phyloP scores from a whole-genome alignment of 2,329 filamentous ascomycete species.

The Diplodia seriata region DNA sequence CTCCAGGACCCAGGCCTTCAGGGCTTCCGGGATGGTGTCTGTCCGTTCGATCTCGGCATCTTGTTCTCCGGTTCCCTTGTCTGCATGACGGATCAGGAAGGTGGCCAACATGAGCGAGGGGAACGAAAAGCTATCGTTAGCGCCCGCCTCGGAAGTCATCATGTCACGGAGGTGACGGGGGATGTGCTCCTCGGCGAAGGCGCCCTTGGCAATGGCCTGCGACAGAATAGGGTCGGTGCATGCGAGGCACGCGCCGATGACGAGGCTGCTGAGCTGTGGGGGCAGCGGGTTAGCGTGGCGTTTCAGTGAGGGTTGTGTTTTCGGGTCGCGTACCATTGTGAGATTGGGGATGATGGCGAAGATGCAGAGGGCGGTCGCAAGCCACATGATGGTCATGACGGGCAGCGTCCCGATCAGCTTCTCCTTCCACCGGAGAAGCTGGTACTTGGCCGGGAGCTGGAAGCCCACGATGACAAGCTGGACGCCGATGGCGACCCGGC shows the following conservation, averaged over 20 bases:
- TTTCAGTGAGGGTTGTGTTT: rapidly evolving
- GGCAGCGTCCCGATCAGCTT: constrained; percentile 64
- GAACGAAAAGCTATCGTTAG: constrained; percentile 69
- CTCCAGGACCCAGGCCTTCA: constrained; percentile 66
- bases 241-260: constrained; percentile 67
- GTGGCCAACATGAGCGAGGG: constrained; percentile 67
- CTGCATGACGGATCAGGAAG: constrained; percentile 63
- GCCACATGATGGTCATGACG: constrained; percentile 69
- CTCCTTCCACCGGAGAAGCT: constrained; percentile 58
- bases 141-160: constrained; percentile 67
- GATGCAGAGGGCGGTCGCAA: constrained; percentile 64
- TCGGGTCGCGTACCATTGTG: constrained; percentile 48
- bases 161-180: constrained; percentile 64
- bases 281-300: neutral
- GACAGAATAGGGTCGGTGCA: constrained; percentile 69
- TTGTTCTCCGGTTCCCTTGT: constrained; percentile 57
- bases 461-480: constrained; percentile 70
- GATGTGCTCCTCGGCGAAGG: constrained; percentile 68
- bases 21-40: constrained; percentile 56
- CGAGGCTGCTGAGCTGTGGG: constrained; percentile 58
- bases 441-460: constrained; percentile 66
- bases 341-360: constrained; percentile 63
- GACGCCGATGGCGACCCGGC: constrained; percentile 67
- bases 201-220: constrained; percentile 67
- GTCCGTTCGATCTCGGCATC: neutral